Base-by-base conservation (phyloP, 2,329 filamentous ascomycete genomes). In the Botryotinia globosa region DNA sequence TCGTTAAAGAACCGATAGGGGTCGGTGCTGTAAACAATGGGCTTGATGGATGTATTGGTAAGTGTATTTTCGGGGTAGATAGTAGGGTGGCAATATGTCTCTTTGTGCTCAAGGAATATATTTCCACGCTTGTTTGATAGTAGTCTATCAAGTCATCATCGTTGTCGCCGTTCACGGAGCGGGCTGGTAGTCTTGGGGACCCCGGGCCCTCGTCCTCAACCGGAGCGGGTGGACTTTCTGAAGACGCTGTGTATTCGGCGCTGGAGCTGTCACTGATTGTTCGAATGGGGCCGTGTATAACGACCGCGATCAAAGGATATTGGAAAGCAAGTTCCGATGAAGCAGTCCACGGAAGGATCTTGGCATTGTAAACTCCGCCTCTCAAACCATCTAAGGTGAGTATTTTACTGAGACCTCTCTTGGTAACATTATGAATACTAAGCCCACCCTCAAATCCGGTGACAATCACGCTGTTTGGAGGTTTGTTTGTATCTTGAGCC, bases 91-190 rank as follows among this genome's bases (percentile, higher is more conserved):
- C 88, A 71, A 98, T 83, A 72, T 89, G 88, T 74, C 88, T 86
- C 77, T 90, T 90, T n/a, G 90, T 92, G 77, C 88, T 89, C 74
- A 98, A 84, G 1, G 94, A 98, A 81, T 95, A 97, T 0, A 98
- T 85, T 77, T 98, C 94, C 9, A 97, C 93, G 0, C 91, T 91
- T 0, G 94, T 98, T 81, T 97, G 94, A 79, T 95, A 97, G 64
- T 87, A 86, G 67, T 88, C 87, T 73, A 90, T 84, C 8, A 67
- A 44, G 25, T 59, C 71, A 42, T 81, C 37, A 77, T 56, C 83
- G 37, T 56, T 42, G 76, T 56, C 79, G 74, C 71, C 77, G 51
- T 75, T 72, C 79, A 77, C 71, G 82, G 83, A 48, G 78, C 82
- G 70, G 81, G 77, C 72, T 78, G 77, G 63, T 77, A 79, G 62